Percentiles rank a stretch among this genome's conserved stretches.
phyloP scores from a whole-genome alignment of 371 early-diverging fungal genomes.

The Sporodiniella umbellata region DNA sequence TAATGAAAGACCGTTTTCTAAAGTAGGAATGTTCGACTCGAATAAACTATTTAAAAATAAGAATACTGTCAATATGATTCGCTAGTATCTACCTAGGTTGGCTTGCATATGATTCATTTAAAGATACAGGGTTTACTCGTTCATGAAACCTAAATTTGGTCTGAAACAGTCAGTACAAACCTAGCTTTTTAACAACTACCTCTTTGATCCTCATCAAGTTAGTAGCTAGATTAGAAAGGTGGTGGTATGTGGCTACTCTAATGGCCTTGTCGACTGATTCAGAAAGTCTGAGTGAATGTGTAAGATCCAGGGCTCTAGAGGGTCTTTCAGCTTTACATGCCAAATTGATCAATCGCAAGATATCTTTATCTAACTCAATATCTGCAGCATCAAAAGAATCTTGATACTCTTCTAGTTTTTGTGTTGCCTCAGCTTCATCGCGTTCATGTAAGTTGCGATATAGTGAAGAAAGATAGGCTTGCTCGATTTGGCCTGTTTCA shows the following conservation, averaged over 20 bases:
- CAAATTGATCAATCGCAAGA: conserved; percentile 70
- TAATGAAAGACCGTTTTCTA: background rate
- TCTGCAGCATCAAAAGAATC: conserved; percentile 41
- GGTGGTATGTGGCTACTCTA: conserved; percentile 71
- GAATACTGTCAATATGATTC: background rate
- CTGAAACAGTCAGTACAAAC: no score
- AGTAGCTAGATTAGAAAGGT: conserved; percentile 68
- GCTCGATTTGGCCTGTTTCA: conserved; percentile 57
- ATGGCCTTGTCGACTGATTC: conserved; percentile 77
- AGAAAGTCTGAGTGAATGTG: conserved; percentile 50
- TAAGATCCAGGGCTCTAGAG: conserved; percentile 77
- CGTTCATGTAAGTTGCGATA: conserved; percentile 46
- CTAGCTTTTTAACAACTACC: no score
- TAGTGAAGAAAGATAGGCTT: conserved; percentile 45
- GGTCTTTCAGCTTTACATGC: conserved; percentile 72
- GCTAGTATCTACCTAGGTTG: background rate
- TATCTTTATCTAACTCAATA: conserved; percentile 73
- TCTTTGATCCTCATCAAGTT: conserved; percentile 76
- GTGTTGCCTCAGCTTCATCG: conserved; percentile 49
- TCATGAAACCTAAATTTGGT: background rate
- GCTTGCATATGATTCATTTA: background rate
- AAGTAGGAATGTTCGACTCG: background rate
- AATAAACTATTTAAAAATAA: background rate
- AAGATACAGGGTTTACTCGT: background rate
- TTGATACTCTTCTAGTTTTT: conserved; percentile 36